These are phyloP conservation scores for Ogataea ganodermae DNA, from an alignment of 805 yeast genomes.

Conservation along the genomic window DNA sequence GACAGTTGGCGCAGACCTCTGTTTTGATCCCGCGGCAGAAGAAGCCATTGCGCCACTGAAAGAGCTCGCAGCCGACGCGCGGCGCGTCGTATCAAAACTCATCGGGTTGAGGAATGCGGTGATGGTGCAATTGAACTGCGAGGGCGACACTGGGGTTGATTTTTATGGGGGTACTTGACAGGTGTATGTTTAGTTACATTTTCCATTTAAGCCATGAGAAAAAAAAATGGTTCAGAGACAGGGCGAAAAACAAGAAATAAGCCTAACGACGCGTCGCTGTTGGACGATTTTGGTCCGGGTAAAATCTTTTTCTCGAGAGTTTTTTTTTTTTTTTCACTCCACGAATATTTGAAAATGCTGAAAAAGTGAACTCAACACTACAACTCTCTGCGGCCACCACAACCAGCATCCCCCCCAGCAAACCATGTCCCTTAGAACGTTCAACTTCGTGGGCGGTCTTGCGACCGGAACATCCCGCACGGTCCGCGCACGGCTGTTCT, in stretches of 20 bases:
- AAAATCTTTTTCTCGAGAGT: background rate
- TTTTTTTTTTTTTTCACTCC: background rate
- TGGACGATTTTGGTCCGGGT: background rate
- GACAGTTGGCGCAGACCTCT: slow-evolving; percentile 24
- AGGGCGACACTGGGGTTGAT: background rate
- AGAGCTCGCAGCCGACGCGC: slow-evolving; percentile 13
- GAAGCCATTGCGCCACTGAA: slow-evolving; percentile 9
- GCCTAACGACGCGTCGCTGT: background rate
- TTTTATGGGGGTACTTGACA: background rate
- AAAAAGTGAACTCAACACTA: background rate
- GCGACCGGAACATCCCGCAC: slow-evolving; percentile 1
- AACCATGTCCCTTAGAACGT: background rate
- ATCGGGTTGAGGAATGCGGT: background rate
- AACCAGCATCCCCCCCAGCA: background rate
- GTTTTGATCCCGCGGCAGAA: slow-evolving; percentile 8
- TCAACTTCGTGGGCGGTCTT: background rate
- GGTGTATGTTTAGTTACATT: background rate
- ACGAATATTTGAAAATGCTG: background rate
- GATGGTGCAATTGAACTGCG: background rate
- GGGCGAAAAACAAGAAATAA: too few species aligned
- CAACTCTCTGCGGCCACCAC: background rate
- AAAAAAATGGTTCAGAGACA: background rate
- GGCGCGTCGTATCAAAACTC: slow-evolving; percentile 6
- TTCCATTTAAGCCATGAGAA: background rate
- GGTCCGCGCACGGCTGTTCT: slow-evolving; percentile 16